These are phyloP conservation scores for Phytopythium helicoides DNA, from an alignment of 352 stramenopile species.

Conservation along the genomic window DNA sequence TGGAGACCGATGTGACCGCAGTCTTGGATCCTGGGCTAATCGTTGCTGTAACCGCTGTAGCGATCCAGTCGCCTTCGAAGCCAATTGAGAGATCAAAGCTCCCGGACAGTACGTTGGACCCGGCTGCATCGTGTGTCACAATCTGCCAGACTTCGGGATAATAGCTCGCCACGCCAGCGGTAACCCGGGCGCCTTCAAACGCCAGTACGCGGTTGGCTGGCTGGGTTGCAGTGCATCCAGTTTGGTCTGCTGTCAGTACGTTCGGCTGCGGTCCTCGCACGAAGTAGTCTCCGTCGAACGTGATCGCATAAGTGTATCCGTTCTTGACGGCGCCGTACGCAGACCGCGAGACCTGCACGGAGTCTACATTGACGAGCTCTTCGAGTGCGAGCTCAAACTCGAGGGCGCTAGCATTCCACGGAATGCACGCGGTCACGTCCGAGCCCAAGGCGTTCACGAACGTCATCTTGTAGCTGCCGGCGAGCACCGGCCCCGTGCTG, in stretches of 20 bases:
- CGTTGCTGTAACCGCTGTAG: conserved; percentile 29
- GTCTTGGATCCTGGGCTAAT: conserved; percentile 52
- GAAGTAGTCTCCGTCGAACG: conserved; percentile 64
- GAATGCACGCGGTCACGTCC: conserved; percentile 46
- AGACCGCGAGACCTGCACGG: conserved; percentile 55
- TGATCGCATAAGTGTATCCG: conserved; percentile 68
- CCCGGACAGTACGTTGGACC: conserved; percentile 37
- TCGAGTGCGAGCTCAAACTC: conserved; percentile 72
- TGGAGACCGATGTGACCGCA: conserved; percentile 32
- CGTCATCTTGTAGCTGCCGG: conserved; percentile 52
- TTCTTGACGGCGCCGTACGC: conserved; percentile 40
- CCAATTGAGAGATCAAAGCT: conserved; percentile 73
- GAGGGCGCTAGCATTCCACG: conserved; percentile 67
- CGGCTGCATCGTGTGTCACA: conserved; percentile 30
- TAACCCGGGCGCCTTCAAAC: conserved; percentile 41
- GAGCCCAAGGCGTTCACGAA: conserved; percentile 40
- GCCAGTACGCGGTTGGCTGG: conserved; percentile 53
- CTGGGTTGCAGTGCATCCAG: conserved; percentile 28
- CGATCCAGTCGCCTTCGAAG: conserved; percentile 57
- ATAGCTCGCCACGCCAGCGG: conserved; percentile 37
- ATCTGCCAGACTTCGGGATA: conserved; percentile 70
- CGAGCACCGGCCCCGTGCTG: conserved; percentile 46
- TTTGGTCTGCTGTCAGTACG: conserved; percentile 39
- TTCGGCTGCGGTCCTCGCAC: conserved; percentile 55
- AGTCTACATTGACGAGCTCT: conserved; percentile 63